These are phyloP conservation scores for Colletotrichum tropicale DNA, from an alignment of 2,329 filamentous ascomycete species.

Conservation along the genomic window DNA sequence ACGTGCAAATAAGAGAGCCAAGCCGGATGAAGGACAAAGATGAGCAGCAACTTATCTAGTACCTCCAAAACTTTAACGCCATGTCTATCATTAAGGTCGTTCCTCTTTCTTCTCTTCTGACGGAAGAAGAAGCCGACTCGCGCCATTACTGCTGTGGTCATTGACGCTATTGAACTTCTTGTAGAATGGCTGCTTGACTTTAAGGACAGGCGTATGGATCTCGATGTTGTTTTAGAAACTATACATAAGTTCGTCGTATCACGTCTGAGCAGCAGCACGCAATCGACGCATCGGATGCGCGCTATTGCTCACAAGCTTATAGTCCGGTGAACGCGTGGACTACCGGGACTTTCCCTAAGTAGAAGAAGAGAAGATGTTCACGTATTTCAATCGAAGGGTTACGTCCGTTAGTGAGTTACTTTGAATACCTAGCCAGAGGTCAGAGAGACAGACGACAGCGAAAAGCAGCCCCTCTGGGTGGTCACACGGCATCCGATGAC, in stretches of 20 bases:
- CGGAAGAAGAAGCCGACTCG: neutral
- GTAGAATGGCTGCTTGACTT: neutral
- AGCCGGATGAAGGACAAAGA: fast-evolving
- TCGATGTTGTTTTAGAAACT: neutral
- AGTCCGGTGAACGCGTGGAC: neutral
- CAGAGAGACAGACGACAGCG: neutral
- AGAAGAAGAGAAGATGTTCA: neutral
- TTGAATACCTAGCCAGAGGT: neutral
- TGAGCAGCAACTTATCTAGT: neutral
- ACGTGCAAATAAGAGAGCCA: neutral
- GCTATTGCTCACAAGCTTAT: neutral
- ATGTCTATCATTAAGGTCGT: fast-evolving
- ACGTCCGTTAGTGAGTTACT: neutral
- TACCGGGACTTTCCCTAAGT: neutral
- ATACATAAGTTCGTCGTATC: neutral
- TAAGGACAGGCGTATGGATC: neutral
- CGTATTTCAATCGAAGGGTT: neutral
- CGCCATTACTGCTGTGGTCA: neutral
- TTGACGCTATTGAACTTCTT: no score
- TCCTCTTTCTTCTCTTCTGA: neutral
- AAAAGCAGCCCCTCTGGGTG: neutral
- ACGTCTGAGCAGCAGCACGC: neutral
- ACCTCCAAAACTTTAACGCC: fast-evolving
- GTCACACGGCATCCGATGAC: neutral
- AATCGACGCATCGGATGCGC: neutral